Evolutionary conservation across 495 filamentous ascomycete genomes (phyloP), one percentile per base, ranked within the genome.

Genomic region (Annulohypoxylon stygium): DNA sequence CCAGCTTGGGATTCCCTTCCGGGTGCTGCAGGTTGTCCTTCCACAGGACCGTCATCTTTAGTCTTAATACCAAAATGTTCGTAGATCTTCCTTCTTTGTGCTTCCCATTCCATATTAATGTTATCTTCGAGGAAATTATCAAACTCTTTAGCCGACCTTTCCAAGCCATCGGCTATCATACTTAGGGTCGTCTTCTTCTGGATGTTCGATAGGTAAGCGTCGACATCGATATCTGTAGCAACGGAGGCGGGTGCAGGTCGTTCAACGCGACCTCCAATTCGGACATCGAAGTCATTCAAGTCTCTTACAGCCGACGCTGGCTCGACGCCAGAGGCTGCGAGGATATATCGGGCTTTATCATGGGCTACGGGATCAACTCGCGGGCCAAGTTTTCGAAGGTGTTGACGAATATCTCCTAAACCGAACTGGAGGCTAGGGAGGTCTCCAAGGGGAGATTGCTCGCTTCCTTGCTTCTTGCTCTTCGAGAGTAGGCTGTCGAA

Each of bases 71-170:
- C 96, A 78, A 99, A 98, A 78, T 99, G 96, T 75, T 97, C 89
- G 78, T 97, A 97, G 60, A 98, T 97, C 61, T 90, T 90, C 77
- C 91, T 92, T 41, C 95, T 90, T 81, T 98, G 96, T 5, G 91
- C 89, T 63, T 98, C 94, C 95, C 95, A 98, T 79, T 98, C 93
- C 84, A 96, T 90, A 7, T 93, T 93, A 6, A 98, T 91, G 76
- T 96, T 95, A 71, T 97, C 94, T 78, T 98, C 96, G 50, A 99
- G 82, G 79, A 97, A 98, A 43, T 86, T 80, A 77, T 99, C 94
- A 72, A 99, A 98, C 76, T 98, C 95, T 16, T 89, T 89, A 45
- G 93, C 90, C 12, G 94, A 93, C 63, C 94, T 89, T 73, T 94
- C 89, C 69, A 97, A 86, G 20, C 94, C 93, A 74, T 98, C 94